These are phyloP conservation scores for Leptodontidium sp. DNA, from an alignment of 2,329 filamentous ascomycete species.

Conservation along the genomic window DNA sequence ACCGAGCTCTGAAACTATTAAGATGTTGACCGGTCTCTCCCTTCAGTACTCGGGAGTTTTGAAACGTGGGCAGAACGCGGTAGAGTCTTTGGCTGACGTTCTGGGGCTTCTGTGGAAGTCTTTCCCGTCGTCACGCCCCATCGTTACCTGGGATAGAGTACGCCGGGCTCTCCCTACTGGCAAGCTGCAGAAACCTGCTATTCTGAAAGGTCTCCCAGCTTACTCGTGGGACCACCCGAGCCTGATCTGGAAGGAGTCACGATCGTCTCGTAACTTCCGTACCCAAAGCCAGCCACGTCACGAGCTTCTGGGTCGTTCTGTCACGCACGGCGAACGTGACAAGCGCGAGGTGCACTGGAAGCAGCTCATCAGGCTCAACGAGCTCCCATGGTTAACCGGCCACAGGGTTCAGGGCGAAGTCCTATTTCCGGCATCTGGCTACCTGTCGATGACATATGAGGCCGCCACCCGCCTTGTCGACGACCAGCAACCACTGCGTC, in stretches of 20 bases:
- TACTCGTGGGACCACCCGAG: conserved; percentile 27
- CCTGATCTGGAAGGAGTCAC: conserved; percentile 32
- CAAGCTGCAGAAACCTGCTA: background rate
- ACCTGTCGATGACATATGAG: conserved; percentile 56
- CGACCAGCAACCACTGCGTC: background rate
- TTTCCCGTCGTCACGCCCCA: background rate
- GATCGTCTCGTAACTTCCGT: conserved; percentile 17
- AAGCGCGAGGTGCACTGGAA: conserved; percentile 27
- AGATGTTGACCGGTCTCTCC: background rate
- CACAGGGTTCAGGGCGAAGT: conserved; percentile 50
- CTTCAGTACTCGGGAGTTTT: conserved; percentile 28
- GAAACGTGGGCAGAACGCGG: conserved; percentile 16
- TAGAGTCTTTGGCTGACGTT: background rate
- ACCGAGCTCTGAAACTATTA: conserved; percentile 30
- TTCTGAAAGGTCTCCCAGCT: conserved; percentile 22
- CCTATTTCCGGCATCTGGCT: conserved; percentile 57
- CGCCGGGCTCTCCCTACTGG: background rate
- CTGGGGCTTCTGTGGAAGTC: conserved; percentile 13
- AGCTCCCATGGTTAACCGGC: conserved; percentile 55
- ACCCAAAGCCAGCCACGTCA: conserved; percentile 19
- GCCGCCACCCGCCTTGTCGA: conserved; percentile 46
- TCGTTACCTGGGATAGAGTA: background rate
- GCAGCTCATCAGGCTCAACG: conserved; percentile 32
- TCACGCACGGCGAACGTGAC: conserved; percentile 8
- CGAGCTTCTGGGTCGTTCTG: conserved; percentile 29